Evolutionary conservation across 2,329 filamentous ascomycete genomes (phyloP), one percentile per base, ranked within the genome.

Genomic region (Rutstroemia sp.): DNA sequence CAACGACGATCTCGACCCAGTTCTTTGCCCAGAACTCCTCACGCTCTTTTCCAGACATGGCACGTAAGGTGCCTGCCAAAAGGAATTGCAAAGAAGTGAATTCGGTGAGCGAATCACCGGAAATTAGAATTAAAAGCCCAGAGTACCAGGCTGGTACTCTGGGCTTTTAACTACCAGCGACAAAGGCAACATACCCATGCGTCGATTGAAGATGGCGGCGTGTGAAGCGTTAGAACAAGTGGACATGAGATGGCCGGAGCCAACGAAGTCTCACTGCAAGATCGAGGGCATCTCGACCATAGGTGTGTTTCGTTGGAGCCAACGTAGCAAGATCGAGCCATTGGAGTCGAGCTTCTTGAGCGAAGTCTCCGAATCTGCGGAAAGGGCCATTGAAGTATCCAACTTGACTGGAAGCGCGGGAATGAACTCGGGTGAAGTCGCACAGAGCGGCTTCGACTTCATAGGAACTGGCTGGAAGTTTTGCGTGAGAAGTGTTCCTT

Each of bases 351-450:
- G 0, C 9, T 5, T 34, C 30, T 34, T 34, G 9, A 3, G 30
- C 2, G 12, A 1, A 5, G 30, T 9, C 12, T 34, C 30, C 8
- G 10, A 19, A 19, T 19, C 10, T 30, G 7, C 10, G 8, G 27
- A 30, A 30, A 10, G 27, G 27, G 27, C 10, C 8, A 10, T 12
- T 10, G 10, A 10, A 12, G 30, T 34, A 5, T 12, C 12, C 3
- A 5, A 0, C 12, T 34, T 34, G 30, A 30, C 5, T 4, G 34
- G 49, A 49, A 23, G 16, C 7, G 48, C 21, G 2, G 54, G 57
- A 7, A 57, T 34, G 23, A 58, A 58, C n/a, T 34, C 53, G 12
- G 53, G 23, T 14, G 53, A 58, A 10, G 50, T 46, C 34, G 55
- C 51, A 51, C 19, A 54, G 17, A 59, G 25, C n/a, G 46, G n/a